These are phyloP conservation scores for Dittrichia graveolens DNA, from an alignment of 129 eudicot species.

Conservation along the genomic window DNA sequence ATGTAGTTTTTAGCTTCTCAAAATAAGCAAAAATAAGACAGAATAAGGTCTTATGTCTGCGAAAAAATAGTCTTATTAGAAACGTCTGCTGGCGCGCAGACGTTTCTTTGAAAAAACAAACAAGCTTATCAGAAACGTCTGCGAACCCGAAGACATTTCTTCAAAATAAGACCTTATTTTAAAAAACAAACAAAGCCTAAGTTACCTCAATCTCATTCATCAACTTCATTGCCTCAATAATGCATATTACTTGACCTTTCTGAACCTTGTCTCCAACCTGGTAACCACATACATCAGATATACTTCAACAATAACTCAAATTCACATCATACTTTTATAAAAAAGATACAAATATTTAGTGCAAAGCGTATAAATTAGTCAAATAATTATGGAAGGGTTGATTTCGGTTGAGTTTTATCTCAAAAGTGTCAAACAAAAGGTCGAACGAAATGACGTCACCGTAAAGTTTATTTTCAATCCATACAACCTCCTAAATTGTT, in stretches of 20 bases:
- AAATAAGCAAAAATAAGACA: no score
- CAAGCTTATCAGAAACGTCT: no score
- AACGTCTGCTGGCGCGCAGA: no score
- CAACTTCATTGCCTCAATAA: constrained; percentile 93
- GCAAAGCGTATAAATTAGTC: not conserved
- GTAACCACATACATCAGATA: constrained; percentile 2
- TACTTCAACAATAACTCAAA: not conserved
- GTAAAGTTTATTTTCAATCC: not conserved
- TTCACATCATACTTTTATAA: not conserved
- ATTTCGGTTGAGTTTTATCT: not conserved
- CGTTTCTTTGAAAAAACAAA: no score
- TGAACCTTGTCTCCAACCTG: constrained; percentile 88
- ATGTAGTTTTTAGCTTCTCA: no score
- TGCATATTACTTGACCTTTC: constrained; percentile 90
- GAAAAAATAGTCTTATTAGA: no score
- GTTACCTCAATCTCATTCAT: constrained; percentile 95
- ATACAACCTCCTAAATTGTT: not conserved
- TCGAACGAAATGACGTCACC: not conserved
- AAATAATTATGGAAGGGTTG: not conserved
- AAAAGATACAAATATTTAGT: not conserved
- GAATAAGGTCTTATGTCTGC: no score
- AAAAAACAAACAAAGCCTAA: no score
- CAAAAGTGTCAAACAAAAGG: not conserved
- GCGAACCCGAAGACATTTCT: no score
- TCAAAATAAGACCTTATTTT: no score